Evolutionary conservation across 192 early-diverging fungal species (phyloP).

Genomic region (Coemansia furcata): DNA sequence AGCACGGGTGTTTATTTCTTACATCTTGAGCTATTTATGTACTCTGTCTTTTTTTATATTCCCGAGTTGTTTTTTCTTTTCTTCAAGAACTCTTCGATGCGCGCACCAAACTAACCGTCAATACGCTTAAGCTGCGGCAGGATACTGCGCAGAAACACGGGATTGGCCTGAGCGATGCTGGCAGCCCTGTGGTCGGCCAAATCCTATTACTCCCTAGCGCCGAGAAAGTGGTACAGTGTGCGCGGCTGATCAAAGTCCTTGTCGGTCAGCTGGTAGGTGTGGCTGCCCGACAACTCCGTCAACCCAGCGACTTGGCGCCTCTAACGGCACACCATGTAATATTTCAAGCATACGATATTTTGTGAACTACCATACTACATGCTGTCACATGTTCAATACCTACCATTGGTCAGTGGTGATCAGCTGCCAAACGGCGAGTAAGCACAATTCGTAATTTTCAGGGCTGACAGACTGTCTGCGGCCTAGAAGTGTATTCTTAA

Average conservation of each 20-base stretch:
- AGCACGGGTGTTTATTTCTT: not conserved
- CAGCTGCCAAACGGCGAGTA: too few species aligned
- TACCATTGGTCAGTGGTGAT: too few species aligned
- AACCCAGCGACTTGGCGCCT: constrained; percentile 23
- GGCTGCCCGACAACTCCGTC: constrained; percentile 53
- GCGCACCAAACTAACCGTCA: constrained; percentile 56
- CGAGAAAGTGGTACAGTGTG: constrained; percentile 51
- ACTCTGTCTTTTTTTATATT: not conserved
- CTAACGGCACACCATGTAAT: too few species aligned
- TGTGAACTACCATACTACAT: too few species aligned
- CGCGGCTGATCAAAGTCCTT: constrained; percentile 66
- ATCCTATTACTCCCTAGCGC: constrained; percentile 37
- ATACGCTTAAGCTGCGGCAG: constrained; percentile 58
- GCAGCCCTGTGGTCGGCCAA: constrained; percentile 60
- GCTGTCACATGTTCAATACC: too few species aligned
- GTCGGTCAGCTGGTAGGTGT: constrained; percentile 54
- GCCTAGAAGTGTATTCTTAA: too few species aligned
- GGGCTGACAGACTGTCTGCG: too few species aligned
- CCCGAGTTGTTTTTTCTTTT: not conserved
- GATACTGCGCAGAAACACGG: constrained; percentile 56
- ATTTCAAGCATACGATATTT: too few species aligned
- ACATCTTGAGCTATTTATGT: not conserved
- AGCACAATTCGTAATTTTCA: too few species aligned
- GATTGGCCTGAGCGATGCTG: constrained; percentile 54
- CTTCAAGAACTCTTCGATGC: constrained; percentile 37